These are phyloP conservation scores for Colletotrichum limetticola DNA, from an alignment of 2,329 filamentous ascomycete species.

Conservation along the genomic window DNA sequence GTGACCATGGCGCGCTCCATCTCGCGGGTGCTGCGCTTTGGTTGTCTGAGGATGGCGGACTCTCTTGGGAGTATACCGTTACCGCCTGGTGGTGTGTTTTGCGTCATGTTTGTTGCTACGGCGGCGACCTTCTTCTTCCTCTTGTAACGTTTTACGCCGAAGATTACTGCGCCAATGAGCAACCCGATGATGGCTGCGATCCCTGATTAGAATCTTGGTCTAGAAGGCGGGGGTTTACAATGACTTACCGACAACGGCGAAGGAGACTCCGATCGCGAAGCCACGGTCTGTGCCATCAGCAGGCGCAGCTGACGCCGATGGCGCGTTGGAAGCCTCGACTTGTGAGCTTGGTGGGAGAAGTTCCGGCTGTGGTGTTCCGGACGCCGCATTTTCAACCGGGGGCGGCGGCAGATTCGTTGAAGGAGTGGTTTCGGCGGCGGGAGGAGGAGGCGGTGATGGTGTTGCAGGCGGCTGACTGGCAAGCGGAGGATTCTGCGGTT, in stretches of 20 bases:
- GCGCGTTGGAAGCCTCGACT: background rate
- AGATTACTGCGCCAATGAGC: conserved; percentile 19
- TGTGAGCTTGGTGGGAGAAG: conserved; percentile 17
- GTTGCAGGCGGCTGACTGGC: background rate
- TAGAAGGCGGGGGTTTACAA: background rate
- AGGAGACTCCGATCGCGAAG: conserved; percentile 14
- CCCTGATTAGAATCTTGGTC: background rate
- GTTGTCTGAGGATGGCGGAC: conserved; percentile 10
- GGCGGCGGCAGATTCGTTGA: background rate
- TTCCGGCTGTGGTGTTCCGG: background rate
- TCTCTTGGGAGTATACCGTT: background rate
- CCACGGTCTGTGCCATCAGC: background rate
- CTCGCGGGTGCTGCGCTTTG: conserved; percentile 18
- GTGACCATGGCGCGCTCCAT: conserved; percentile 20
- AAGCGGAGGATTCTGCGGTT: background rate
- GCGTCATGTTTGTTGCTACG: conserved; percentile 18
- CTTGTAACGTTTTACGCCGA: conserved; percentile 14
- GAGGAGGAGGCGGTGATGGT: background rate
- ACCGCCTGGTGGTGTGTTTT: background rate
- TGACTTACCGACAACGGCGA: conserved; percentile 15
- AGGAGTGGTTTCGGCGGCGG: conserved; percentile 2
- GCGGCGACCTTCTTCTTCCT: conserved; percentile 26
- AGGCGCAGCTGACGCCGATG: background rate
- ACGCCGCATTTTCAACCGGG: conserved; percentile 15
- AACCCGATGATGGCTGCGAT: conserved; percentile 7